Evolutionary conservation across 352 stramenopile species (phyloP), one percentile per base, ranked within the genome.

Genomic region (Phytophthora ohioensis): DNA sequence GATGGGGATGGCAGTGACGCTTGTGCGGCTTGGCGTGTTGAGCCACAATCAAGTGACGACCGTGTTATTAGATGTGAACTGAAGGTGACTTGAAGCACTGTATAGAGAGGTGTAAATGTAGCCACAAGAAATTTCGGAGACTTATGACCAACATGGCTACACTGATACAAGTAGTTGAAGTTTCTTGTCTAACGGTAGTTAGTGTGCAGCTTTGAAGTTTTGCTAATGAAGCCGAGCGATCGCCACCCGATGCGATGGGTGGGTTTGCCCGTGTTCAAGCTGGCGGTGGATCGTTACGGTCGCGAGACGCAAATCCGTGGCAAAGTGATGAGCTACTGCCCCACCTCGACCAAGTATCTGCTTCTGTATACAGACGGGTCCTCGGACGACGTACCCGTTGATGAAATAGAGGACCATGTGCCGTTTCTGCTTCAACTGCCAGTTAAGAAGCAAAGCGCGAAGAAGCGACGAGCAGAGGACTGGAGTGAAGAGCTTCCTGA

Each of bases 321-420:
- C 0, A 39, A 49, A 11, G 56, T 75, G 8, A 42, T 67, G 13
- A 59, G 4, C 7, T 75, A 72, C 41, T 42, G 39, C 31, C 48
- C 62, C 31, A 56, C 32, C 3, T 52, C 62, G 9, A 30, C 17
- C 3, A 30, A 31, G n/a, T 75, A 56, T 13, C 0, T 71, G 41
- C 53, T 64, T 2, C 10, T 46, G 21, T 75, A 71, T 62, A n/a
- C 21, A 47, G 68, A 75, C 15, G 62, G 62, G 31, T 61, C 62
- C 17, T 59, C 47, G 13, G 68, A 71, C 10, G 55, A 35, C 2
- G 55, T 75, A 7, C 35, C 68, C 1, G 34, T 52, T 0, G 30
- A 64, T 2, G 68, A 75, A 6, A 75, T 75, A 30, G 43, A 41
- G 12, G 61, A 75, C 55, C 42, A 59, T 13, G 42, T 75, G 35